Evolutionary conservation across 306 rosid genomes (phyloP).

Genomic region (Gastrolobium villosum): DNA sequence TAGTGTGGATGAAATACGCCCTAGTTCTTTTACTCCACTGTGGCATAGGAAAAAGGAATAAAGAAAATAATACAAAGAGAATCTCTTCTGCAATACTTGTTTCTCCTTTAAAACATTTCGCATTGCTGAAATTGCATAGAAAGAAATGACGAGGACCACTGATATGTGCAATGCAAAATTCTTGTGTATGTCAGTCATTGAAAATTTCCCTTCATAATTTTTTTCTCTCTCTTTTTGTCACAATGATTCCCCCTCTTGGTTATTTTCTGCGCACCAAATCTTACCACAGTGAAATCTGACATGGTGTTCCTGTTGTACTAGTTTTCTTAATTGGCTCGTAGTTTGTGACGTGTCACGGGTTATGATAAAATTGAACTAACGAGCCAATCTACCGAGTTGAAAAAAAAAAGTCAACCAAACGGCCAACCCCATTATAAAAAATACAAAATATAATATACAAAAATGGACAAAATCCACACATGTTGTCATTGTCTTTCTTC

Average conservation of each 20-base stretch:
- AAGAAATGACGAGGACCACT: constrained; percentile 53
- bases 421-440: too few species aligned
- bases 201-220: constrained; percentile 31
- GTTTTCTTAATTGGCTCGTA: neutral
- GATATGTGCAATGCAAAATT: constrained; percentile 52
- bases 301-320: neutral
- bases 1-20: constrained; percentile 3
- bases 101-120: constrained; percentile 45
- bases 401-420: too few species aligned
- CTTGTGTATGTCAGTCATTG: constrained; percentile 58
- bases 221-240: constrained; percentile 47
- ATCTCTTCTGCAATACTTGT: constrained; percentile 56
- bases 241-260: constrained; percentile 49
- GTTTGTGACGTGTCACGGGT: too few species aligned
- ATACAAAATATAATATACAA: too few species aligned
- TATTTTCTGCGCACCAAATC: constrained; percentile 59
- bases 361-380: too few species aligned
- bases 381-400: too few species aligned
- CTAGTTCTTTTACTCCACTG: constrained; percentile 47
- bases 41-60: constrained; percentile 53
- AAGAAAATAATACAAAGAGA: constrained; percentile 50
- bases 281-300: constrained; percentile 28
- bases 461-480: too few species aligned
- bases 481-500: too few species aligned
- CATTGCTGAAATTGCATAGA: constrained; percentile 46